Evolutionary conservation across 352 stramenopile species (phyloP), one percentile per base, ranked within the genome.

Genomic region (Phytophthora melonis): DNA sequence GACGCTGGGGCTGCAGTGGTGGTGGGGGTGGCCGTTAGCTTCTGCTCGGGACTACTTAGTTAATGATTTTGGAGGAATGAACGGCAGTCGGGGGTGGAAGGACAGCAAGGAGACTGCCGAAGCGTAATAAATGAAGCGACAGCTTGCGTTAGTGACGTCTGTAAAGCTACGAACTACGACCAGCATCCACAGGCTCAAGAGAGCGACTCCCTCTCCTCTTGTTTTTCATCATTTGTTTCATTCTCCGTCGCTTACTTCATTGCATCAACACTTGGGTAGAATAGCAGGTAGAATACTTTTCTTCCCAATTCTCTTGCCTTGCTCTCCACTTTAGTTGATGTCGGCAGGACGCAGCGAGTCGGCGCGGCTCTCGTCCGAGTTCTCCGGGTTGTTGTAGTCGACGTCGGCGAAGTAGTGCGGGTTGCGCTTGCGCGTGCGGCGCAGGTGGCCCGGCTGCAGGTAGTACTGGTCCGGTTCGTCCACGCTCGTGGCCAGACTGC

Each of bases 391-490:
- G 82, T 96, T 96, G 86, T 95, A 95, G 80, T 96, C 86, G 43
- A 95, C 75, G 13, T 94, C 80, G 47, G 91, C 87, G 54, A 91
- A 91, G 64, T 85, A 88, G 59, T 89, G 76, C 50, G 73, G 64
- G 49, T 81, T 79, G 70, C 80, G 87, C 78, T 95, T 83, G 72
- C 88, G 86, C 58, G 72, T 77, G 59, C 90, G 90, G 72, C 91
- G 79, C 62, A 92, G 68, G 68, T 95, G 87, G 65, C 81, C 81
- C 16, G 77, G 88, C 80, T 95, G 90, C 63, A 95, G 72, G 75
- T 97, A 97, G 75, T 87, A 95, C 75, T 93, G 82, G 63, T 97
- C 90, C 6, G 87, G 87, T 59, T 95, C 85, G 66, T 84, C 75
- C 9, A 81, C 57, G 64, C 74, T 83, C 23, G 75, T 86, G 53